Percentiles rank a stretch among this genome's conserved stretches.
phyloP scores from a whole-genome alignment of 2,329 filamentous ascomycete genomes.

The Fusarium coicis region DNA sequence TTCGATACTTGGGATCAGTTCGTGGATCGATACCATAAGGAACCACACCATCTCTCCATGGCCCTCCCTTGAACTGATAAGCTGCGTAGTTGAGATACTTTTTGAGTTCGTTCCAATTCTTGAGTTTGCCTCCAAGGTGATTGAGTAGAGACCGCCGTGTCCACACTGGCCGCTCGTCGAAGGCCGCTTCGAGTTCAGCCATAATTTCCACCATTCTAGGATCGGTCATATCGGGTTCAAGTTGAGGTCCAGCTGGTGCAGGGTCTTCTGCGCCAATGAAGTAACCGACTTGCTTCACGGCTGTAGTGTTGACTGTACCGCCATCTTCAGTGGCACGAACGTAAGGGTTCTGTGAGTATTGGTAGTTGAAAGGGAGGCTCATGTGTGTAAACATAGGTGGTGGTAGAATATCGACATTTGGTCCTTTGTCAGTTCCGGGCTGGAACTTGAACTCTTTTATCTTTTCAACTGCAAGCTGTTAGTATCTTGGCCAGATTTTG shows the following conservation, averaged over 20 bases:
- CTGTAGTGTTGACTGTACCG: slow-evolving; percentile 67
- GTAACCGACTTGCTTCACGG: slow-evolving; percentile 68
- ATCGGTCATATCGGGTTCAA: slow-evolving; percentile 68
- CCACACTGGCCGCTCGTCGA: slow-evolving; percentile 83
- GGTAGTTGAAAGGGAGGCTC: slow-evolving; percentile 79
- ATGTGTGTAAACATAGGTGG: slow-evolving; percentile 82
- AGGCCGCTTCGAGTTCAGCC: slow-evolving; percentile 69
- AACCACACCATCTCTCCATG: slow-evolving; percentile 90
- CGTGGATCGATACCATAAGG: slow-evolving; percentile 89
- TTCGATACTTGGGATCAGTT: slow-evolving; percentile 76
- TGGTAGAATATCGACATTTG: slow-evolving; percentile 77
- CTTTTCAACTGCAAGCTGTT: slow-evolving; percentile 54
- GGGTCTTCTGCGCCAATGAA: slow-evolving; percentile 71
- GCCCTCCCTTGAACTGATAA: slow-evolving; percentile 92
- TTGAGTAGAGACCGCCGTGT: slow-evolving; percentile 86
- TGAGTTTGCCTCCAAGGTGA: slow-evolving; percentile 64
- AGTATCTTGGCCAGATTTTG: neutral
- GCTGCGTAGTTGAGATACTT: slow-evolving; percentile 84
- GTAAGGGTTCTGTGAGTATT: slow-evolving; percentile 87
- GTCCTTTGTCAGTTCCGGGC: slow-evolving; percentile 66
- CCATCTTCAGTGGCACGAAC: slow-evolving; percentile 71
- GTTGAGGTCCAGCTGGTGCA: slow-evolving; percentile 68
- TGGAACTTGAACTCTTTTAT: slow-evolving; percentile 73
- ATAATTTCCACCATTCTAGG: slow-evolving; percentile 72
- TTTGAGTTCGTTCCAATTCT: slow-evolving; percentile 70